Conservation (phyloP, 2,329 filamentous ascomycete species). For the Paecilomyces niveus region DNA sequence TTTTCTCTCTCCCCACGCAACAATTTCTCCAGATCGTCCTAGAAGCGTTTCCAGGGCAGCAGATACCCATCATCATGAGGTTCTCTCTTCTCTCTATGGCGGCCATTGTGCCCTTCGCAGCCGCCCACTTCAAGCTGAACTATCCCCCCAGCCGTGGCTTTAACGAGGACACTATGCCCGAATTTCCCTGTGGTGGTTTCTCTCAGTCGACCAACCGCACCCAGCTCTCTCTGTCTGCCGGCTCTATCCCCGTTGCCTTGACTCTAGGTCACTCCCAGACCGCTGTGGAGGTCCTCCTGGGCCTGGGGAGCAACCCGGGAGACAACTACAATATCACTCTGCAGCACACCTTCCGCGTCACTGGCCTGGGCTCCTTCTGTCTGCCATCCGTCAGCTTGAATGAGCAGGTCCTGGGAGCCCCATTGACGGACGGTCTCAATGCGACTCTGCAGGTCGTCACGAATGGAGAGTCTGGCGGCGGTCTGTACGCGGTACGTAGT, state of each 20-base stretch:
- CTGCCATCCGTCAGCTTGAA: conserved; percentile 47
- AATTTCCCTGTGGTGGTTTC: conserved; percentile 47
- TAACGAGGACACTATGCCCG: conserved; percentile 39
- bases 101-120: conserved; percentile 37
- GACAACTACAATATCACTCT: conserved; percentile 64
- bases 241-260: conserved; percentile 44
- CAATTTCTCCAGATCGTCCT: background rate
- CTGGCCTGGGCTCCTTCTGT: conserved; percentile 60
- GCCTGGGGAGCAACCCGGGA: conserved; percentile 45
- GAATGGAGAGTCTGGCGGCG: conserved; percentile 49
- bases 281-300: conserved; percentile 48
- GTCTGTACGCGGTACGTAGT: conserved; percentile 58
- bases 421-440: conserved; percentile 52
- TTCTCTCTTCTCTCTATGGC: conserved; percentile 29
- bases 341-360: conserved; percentile 52
- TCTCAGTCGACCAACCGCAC: conserved; percentile 40
- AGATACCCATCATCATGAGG: conserved; percentile 21
- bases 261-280: conserved; percentile 47
- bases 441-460: conserved; percentile 65
- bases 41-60: background rate
- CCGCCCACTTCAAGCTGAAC: conserved; percentile 51
- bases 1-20: background rate
- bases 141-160: conserved; percentile 47
- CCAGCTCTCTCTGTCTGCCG: conserved; percentile 41
- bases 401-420: conserved; percentile 28